phyloP scores from a whole-genome alignment of 2,329 filamentous ascomycete species.

The Trichoderma cornu-damae region DNA sequence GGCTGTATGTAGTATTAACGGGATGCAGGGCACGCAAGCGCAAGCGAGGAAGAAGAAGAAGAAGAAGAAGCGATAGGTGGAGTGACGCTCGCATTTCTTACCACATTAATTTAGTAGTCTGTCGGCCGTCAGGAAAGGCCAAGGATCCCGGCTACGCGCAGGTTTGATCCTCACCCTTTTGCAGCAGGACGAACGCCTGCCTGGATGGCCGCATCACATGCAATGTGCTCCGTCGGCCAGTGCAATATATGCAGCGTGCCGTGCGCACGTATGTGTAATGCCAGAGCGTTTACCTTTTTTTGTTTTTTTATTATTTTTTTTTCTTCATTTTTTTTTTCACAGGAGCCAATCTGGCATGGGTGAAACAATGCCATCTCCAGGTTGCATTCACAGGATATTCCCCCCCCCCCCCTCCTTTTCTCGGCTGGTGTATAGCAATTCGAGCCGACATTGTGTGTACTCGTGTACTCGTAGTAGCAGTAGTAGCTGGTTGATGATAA shows the following conservation, averaged over 20 bases:
- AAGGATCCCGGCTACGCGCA: not conserved
- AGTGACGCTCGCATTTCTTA: not conserved
- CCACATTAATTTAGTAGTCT: not conserved
- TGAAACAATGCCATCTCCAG: conserved; percentile 2
- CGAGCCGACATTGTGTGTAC: not conserved
- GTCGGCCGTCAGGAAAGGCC: not conserved
- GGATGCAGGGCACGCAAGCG: not conserved
- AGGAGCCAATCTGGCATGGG: not conserved
- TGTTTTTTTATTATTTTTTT: too few relatives aligned
- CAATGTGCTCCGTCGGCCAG: not conserved
- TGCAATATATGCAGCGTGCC: conserved; percentile 10
- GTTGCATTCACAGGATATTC: not conserved
- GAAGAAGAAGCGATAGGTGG: not conserved
- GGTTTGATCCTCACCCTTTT: not conserved
- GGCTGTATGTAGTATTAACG: conserved; percentile 7
- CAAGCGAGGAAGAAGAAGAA: not conserved
- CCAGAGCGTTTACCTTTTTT: not conserved
- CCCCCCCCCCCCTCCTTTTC: not conserved
- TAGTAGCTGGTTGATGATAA: not conserved
- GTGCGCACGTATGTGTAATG: not conserved
- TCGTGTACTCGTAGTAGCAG: too few relatives aligned
- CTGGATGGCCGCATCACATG: not conserved
- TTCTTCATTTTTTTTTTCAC: too few relatives aligned
- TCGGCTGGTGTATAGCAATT: not conserved
- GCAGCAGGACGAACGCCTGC: not conserved